phyloP scores from a whole-genome alignment of 805 yeast genomes.

The Cyberlindnera veronae region DNA sequence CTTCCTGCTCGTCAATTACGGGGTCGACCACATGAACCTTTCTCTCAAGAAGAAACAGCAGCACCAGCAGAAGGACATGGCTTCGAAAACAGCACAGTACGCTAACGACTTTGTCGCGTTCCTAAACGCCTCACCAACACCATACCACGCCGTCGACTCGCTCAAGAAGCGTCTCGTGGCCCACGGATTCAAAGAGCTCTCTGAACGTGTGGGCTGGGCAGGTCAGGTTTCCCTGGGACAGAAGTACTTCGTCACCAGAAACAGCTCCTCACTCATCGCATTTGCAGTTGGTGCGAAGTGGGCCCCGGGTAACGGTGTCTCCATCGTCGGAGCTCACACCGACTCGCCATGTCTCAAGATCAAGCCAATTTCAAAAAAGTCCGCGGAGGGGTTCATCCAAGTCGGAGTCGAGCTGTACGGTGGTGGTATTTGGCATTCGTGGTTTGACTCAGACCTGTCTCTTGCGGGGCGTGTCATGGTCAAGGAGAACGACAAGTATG shows the following conservation, averaged over 20 bases:
- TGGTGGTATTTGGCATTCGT: conserved; percentile 93
- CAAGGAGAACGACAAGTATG: conserved; percentile 44
- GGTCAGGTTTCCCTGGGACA: conserved; percentile 49
- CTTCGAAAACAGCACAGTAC: conserved; percentile 21
- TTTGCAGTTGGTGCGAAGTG: conserved; percentile 75
- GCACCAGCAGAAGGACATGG: too few species aligned
- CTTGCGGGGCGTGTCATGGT: conserved; percentile 90
- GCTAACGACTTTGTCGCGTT: conserved; percentile 63
- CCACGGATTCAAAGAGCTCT: conserved; percentile 71
- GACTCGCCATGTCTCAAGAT: conserved; percentile 89
- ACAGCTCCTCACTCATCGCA: conserved; percentile 84
- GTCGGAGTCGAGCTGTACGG: conserved; percentile 95
- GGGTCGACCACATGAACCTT: too few species aligned
- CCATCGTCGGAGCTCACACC: conserved; percentile 94
- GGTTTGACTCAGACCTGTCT: conserved; percentile 94
- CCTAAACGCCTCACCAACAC: conserved; percentile 85
- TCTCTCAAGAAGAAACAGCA: too few species aligned
- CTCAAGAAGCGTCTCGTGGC: conserved; percentile 50
- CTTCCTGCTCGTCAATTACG: too few species aligned
- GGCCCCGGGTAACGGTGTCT: conserved; percentile 73
- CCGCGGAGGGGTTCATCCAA: conserved; percentile 74
- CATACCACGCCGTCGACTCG: conserved; percentile 84
- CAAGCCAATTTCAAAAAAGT: conserved; percentile 77
- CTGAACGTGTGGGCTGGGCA: conserved; percentile 72
- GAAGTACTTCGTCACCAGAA: conserved; percentile 84